These are phyloP conservation scores for Pezicula neosporulosa DNA, from an alignment of 2,329 filamentous ascomycete genomes.

Conservation along the genomic window DNA sequence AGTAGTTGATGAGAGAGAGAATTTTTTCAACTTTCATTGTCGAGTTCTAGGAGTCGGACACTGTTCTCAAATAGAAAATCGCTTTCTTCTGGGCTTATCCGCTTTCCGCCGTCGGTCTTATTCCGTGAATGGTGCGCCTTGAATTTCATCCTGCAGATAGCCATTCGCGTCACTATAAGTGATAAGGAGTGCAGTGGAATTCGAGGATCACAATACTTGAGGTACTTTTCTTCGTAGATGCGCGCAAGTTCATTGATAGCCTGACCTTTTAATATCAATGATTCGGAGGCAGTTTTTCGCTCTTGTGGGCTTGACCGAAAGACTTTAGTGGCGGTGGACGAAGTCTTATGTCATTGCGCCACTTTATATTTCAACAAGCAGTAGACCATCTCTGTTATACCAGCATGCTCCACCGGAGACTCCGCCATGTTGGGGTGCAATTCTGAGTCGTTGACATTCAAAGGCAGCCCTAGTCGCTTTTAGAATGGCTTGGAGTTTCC, in stretches of 20 bases:
- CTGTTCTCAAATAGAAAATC: not conserved
- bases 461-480: conserved; percentile 32
- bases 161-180: conserved; percentile 22
- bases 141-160: conserved; percentile 27
- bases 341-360: not conserved
- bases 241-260: conserved; percentile 24
- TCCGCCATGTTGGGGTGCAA: conserved; percentile 18
- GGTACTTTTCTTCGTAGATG: conserved; percentile 35
- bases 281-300: too few relatives aligned
- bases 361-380: conserved; percentile 28
- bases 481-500: conserved; percentile 42
- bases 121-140: conserved; percentile 29
- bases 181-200: conserved; percentile 33
- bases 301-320: not conserved
- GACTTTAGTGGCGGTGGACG: not conserved
- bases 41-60: not conserved
- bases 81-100: not conserved
- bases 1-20: not conserved
- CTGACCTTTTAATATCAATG: conserved; percentile 19
- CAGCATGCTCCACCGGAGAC: conserved; percentile 9
- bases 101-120: conserved; percentile 24
- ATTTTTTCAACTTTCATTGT: not conserved
- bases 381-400: conserved; percentile 28
- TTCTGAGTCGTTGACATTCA: conserved; percentile 15
- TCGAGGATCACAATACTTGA: conserved; percentile 37